These are phyloP conservation scores for Pichia sp. DNA, from an alignment of 1,139 yeast species.

Conservation along the genomic window DNA sequence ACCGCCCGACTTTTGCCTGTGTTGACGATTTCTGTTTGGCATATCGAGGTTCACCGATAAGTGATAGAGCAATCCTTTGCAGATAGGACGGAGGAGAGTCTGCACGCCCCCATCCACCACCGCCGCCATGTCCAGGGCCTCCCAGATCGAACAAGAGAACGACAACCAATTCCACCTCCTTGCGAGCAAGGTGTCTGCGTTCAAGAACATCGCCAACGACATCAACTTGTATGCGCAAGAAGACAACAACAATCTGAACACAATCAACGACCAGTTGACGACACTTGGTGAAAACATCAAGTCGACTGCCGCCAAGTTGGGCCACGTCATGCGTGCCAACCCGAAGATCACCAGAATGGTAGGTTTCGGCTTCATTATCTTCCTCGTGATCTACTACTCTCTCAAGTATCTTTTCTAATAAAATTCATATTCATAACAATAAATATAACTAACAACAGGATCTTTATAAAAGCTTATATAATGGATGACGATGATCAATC, in stretches of 20 bases:
- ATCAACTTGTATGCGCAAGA: slow-evolving; percentile 58
- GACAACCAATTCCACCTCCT: slow-evolving; percentile 57
- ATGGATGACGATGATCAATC: too few species aligned
- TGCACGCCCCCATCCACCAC: too few species aligned
- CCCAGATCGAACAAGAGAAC: slow-evolving; percentile 50
- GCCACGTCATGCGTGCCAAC: slow-evolving; percentile 58
- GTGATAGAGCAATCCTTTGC: too few species aligned
- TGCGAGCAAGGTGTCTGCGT: slow-evolving; percentile 58
- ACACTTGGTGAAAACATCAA: slow-evolving; percentile 58
- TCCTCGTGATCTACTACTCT: slow-evolving; percentile 68
- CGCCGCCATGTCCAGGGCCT: slow-evolving; percentile 44
- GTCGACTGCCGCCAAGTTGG: slow-evolving; percentile 64
- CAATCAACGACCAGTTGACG: slow-evolving; percentile 58
- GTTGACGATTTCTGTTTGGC: too few species aligned
- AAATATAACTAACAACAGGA: too few species aligned
- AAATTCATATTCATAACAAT: too few species aligned
- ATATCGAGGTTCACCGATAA: too few species aligned
- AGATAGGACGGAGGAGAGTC: too few species aligned
- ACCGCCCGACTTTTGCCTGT: too few species aligned
- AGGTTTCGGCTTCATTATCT: slow-evolving; percentile 54
- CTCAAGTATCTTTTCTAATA: slow-evolving; percentile 46
- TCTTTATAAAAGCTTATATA: too few species aligned
- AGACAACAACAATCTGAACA: slow-evolving; percentile 56
- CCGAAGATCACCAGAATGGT: slow-evolving; percentile 58
- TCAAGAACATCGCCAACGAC: slow-evolving; percentile 62